Evolutionary conservation across 2,329 filamentous ascomycete species (phyloP).

Genomic region (Xylaria sp.): DNA sequence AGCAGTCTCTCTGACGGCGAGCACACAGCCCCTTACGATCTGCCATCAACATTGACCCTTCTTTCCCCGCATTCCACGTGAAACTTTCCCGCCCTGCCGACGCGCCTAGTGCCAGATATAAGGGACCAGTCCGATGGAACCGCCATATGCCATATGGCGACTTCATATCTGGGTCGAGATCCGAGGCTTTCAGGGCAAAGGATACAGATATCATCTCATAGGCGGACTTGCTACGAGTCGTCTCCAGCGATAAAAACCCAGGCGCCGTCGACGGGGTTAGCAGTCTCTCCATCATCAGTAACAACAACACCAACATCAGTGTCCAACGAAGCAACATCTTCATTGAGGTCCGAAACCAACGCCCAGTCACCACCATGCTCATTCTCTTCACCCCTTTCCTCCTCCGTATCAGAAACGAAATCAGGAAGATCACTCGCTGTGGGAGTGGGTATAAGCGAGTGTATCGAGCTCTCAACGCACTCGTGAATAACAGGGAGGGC

Average conservation of each 20-base stretch:
- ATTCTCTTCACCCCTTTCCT: slow-evolving; percentile 27
- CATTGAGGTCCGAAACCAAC: slow-evolving; percentile 27
- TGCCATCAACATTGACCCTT: neutral
- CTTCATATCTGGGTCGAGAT: slow-evolving; percentile 38
- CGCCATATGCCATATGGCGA: slow-evolving; percentile 11
- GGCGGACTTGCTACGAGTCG: slow-evolving; percentile 48
- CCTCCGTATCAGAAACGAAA: slow-evolving; percentile 38
- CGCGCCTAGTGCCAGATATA: slow-evolving; percentile 37
- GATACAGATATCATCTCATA: slow-evolving; percentile 32
- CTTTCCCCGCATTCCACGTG: neutral
- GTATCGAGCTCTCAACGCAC: slow-evolving; percentile 38
- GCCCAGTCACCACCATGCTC: slow-evolving; percentile 39
- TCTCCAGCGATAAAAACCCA: slow-evolving; percentile 47
- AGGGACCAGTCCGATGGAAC: slow-evolving; percentile 43
- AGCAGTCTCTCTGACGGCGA: slow-evolving; percentile 33
- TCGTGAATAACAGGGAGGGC: slow-evolving; percentile 41
- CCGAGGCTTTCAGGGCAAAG: slow-evolving; percentile 39
- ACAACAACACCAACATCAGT: slow-evolving; percentile 19
- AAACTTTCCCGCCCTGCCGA: slow-evolving; percentile 17
- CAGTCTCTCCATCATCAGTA: slow-evolving; percentile 23
- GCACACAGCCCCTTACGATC: slow-evolving; percentile 38
- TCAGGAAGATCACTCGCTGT: slow-evolving; percentile 35
- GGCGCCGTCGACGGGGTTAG: slow-evolving; percentile 37
- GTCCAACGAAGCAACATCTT: neutral
- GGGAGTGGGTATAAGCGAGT: slow-evolving; percentile 25